A percentile compares a stretch with the other conserved stretches of the same genome.
phyloP scores from a whole-genome alignment of 768 basidiomycete species.

The Hericium rajendrae region DNA sequence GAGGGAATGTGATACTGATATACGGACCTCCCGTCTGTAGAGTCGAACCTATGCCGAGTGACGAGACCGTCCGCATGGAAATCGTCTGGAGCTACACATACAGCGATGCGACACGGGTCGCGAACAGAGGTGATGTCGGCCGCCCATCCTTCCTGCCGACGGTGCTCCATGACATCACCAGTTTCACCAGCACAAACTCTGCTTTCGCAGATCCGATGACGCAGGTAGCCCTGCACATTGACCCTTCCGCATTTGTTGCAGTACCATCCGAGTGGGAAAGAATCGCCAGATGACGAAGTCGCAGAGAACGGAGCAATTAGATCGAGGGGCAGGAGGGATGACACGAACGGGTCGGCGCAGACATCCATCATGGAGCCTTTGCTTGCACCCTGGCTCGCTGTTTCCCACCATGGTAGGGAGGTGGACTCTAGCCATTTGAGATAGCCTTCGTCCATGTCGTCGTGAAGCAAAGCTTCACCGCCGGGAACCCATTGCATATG shows the following conservation, averaged over 20 bases:
- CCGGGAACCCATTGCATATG: slow-evolving; percentile 10
- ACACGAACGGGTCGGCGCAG: not conserved
- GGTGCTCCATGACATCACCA: not conserved
- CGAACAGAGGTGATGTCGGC: slow-evolving; percentile 3
- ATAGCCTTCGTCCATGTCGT: slow-evolving; percentile 1
- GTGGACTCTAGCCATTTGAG: not conserved
- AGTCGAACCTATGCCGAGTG: not conserved
- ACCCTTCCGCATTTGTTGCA: slow-evolving; percentile 10
- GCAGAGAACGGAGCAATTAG: slow-evolving; percentile 12
- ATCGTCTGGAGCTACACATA: not conserved
- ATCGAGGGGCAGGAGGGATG: slow-evolving; percentile 6
- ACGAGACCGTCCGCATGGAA: not conserved
- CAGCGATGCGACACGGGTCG: not conserved
- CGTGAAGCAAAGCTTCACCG: slow-evolving; percentile 8
- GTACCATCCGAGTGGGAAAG: slow-evolving; percentile 10
- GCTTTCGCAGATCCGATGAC: slow-evolving; percentile 9
- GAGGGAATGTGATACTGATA: not conserved
- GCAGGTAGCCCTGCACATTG: slow-evolving; percentile 11
- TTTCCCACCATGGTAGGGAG: slow-evolving; percentile 13
- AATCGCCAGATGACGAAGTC: slow-evolving; percentile 2
- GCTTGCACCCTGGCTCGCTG: not conserved
- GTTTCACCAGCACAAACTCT: not conserved
- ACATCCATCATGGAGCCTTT: not conserved
- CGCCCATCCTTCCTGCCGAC: slow-evolving; percentile 4
- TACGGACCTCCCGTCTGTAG: not conserved